Evolutionary conservation across 345 rosid genomes (phyloP), one percentile per base, ranked within the genome.

Genomic region (Populus euphratica): DNA sequence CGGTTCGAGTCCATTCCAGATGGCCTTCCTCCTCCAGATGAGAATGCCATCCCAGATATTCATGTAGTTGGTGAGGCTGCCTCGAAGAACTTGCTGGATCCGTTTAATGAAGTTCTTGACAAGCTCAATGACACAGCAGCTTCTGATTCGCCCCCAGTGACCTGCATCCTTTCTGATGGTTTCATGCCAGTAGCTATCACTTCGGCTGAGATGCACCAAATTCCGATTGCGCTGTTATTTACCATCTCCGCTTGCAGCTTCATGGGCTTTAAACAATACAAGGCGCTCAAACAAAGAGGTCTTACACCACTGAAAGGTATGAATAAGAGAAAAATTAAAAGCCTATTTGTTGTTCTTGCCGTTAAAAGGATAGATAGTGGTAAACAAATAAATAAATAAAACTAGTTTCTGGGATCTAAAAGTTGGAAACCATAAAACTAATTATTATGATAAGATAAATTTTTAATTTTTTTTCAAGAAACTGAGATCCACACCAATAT

Each of bases 141-240:
- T 16, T 61, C 76, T 9, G 14, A 47, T 47, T 20, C 10, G 21
- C 63, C 63, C 0, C 69, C 59, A 0, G 72, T 67, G 13, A 33
- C 72, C 23, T 75, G 72, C 21, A 75, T 75, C 21, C 47, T 75
- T 10, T 49, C 72, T 23, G 72, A 50, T 33, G 71, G 78, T 21
- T 21, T 50, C 4, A 49, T 66, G 50, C 59, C 25, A 43, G 16
- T 75, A 35, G 35, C 78, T 23, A 31, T 66, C 35, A n/a, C 52
- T 1, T 72, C 29, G 11, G 72, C 72, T 21, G 18, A 13, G 23
- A 47, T 33, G 41, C 21, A 29, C 8, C 65, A 35, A 3, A 38
- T 75, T 33, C 72, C 38, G 21, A 56, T 33, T 3, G 27, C 39
- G 1, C 1, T 50, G 8, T 66, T 66, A 20, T 75, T 50, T 1